These are phyloP conservation scores for Pseudogymnoascus sp. DNA, from an alignment of 2,329 filamentous ascomycete species.

Conservation along the genomic window DNA sequence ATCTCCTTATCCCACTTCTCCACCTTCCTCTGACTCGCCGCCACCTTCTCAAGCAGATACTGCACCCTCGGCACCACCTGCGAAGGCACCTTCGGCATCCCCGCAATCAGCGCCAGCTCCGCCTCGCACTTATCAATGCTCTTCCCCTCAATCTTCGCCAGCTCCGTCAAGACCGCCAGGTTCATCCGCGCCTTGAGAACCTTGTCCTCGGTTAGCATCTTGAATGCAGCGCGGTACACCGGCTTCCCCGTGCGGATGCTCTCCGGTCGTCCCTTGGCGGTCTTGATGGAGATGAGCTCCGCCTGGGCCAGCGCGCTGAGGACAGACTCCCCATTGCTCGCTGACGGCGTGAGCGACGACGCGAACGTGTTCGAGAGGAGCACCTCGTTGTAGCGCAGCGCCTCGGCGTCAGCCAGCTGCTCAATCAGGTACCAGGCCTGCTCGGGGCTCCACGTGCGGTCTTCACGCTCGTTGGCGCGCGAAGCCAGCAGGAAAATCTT, in stretches of 20 bases:
- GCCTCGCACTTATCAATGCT: constrained; percentile 71
- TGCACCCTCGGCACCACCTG: constrained; percentile 59
- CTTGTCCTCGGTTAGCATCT: constrained; percentile 59
- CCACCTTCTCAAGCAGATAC: constrained; percentile 69
- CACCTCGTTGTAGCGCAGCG: constrained; percentile 77
- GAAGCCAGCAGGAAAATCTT: constrained; percentile 79
- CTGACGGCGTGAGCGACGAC: constrained; percentile 40
- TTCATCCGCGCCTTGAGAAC: constrained; percentile 70
- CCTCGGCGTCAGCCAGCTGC: constrained; percentile 59
- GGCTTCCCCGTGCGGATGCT: constrained; percentile 75
- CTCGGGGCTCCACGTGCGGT: constrained; percentile 66
- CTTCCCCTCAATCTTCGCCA: constrained; percentile 64
- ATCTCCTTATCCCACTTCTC: constrained; percentile 67
- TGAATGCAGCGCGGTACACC: constrained; percentile 79
- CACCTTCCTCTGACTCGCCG: constrained; percentile 67
- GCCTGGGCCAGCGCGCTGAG: constrained; percentile 75
- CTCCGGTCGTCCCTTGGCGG: constrained; percentile 67
- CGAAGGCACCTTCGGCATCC: constrained; percentile 60
- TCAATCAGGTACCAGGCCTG: constrained; percentile 90
- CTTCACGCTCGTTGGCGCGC: constrained; percentile 34
- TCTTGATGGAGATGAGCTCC: constrained; percentile 74
- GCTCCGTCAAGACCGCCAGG: constrained; percentile 59
- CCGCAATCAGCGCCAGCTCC: constrained; percentile 65
- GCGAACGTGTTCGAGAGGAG: constrained; percentile 71
- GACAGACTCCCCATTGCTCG: constrained; percentile 60